Evolutionary conservation across 192 early-diverging fungal genomes (phyloP).

Genomic region (Anaeromyces robustus): DNA sequence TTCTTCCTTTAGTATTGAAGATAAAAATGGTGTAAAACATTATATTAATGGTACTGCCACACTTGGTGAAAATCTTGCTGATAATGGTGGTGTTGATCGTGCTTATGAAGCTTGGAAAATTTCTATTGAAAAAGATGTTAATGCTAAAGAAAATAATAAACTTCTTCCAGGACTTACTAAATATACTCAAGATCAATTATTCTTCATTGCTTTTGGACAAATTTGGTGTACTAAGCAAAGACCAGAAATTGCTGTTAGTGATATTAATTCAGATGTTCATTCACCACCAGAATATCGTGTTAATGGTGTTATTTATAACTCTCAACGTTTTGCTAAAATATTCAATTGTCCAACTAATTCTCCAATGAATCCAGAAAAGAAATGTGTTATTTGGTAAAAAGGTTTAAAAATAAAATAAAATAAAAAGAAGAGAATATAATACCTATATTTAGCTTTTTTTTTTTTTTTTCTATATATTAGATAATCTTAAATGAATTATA

Average conservation of each 20-base stretch:
- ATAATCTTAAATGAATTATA: too few species aligned
- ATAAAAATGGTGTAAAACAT: background rate
- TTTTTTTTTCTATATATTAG: too few species aligned
- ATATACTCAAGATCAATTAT: constrained; percentile 42
- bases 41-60: background rate
- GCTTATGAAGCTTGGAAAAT: background rate
- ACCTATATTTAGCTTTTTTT: too few species aligned
- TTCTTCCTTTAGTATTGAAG: background rate
- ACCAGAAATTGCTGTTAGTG: constrained; percentile 9
- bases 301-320: constrained; percentile 53
- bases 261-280: constrained; percentile 45
- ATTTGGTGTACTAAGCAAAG: constrained; percentile 36
- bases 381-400: constrained; percentile 16
- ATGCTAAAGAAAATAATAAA: background rate
- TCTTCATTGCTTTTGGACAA: constrained; percentile 50
- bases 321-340: constrained; percentile 42
- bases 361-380: constrained; percentile 51
- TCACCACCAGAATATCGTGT: constrained; percentile 47
- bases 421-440: too few species aligned
- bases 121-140: background rate
- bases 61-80: background rate
- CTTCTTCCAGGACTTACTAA: constrained; percentile 28
- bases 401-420: too few species aligned
- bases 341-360: constrained; percentile 45
- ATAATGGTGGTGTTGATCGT: background rate